phyloP scores from a whole-genome alignment of 768 basidiomycete genomes.

The Rickenella mellea region DNA sequence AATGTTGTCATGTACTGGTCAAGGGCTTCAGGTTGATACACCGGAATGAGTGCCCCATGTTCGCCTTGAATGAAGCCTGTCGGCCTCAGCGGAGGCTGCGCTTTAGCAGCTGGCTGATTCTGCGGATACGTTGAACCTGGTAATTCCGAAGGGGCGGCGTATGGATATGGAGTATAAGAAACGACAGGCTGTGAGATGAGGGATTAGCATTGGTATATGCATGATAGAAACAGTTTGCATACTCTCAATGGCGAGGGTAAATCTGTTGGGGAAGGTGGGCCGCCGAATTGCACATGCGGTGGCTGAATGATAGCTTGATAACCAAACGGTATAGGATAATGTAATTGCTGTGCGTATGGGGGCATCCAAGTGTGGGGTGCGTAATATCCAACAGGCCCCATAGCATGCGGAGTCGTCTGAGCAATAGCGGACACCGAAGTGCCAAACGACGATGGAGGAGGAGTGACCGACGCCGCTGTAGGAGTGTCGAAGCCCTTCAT shows the following conservation, averaged over 20 bases:
- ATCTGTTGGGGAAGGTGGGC: too few species aligned
- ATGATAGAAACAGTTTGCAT: conserved; percentile 31
- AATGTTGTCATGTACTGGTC: conserved; percentile 52
- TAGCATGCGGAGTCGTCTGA: conserved; percentile 23
- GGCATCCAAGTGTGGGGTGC: conserved; percentile 43
- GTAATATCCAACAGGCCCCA: conserved; percentile 36
- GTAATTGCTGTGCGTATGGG: conserved; percentile 38
- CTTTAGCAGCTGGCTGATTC: conserved; percentile 12
- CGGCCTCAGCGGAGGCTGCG: conserved; percentile 50
- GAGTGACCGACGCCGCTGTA: conserved; percentile 26
- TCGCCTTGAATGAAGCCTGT: conserved; percentile 67
- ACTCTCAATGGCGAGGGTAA: conserved; percentile 33
- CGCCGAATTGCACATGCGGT: too few species aligned
- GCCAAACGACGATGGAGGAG: conserved; percentile 24
- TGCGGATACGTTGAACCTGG: conserved; percentile 9
- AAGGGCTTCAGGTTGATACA: conserved; percentile 62
- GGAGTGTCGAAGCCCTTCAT: conserved; percentile 16
- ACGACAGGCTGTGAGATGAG: conserved; percentile 32
- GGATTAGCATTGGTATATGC: conserved; percentile 24
- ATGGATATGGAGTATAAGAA: conserved; percentile 34
- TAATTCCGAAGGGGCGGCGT: conserved; percentile 24
- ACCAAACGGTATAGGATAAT: conserved; percentile 45
- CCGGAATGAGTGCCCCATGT: conserved; percentile 60
- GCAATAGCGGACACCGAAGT: conserved; percentile 19
- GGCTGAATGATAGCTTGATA: too few species aligned